These are phyloP conservation scores for Pneumocystis jirovecii DNA, from an alignment of 1,139 yeast species.

Conservation along the genomic window DNA sequence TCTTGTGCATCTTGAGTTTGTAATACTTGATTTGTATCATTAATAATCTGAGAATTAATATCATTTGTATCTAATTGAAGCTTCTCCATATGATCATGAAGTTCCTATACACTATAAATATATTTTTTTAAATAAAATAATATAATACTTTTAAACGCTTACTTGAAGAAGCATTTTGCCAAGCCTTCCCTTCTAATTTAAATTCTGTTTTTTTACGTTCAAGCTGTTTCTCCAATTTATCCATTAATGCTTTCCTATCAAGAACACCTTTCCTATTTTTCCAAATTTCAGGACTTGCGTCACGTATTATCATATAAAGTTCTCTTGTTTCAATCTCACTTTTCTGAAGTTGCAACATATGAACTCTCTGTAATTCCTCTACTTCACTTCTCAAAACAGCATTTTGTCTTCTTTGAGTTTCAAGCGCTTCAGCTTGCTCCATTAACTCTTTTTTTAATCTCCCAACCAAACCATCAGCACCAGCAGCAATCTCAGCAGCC, in stretches of 20 bases:
- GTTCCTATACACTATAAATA: constrained; percentile 44
- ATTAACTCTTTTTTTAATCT: constrained; percentile 51
- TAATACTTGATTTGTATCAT: background rate
- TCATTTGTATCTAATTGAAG: background rate
- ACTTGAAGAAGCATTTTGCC: constrained; percentile 32
- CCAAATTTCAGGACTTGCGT: constrained; percentile 22
- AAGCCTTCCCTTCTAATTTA: constrained; percentile 36
- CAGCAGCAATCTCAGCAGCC: constrained; percentile 56
- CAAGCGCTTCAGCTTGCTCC: constrained; percentile 57
- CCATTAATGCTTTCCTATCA: constrained; percentile 23
- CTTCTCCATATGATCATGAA: constrained; percentile 19
- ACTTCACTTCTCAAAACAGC: constrained; percentile 51
- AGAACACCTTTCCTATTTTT: constrained; percentile 20
- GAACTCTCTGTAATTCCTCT: constrained; percentile 51
- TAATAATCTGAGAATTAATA: background rate
- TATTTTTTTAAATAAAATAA: background rate
- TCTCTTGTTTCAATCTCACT: constrained; percentile 84
- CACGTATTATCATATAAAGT: constrained; percentile 50
- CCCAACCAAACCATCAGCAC: constrained; percentile 74
- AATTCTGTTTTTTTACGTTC: constrained; percentile 49
- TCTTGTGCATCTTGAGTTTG: background rate
- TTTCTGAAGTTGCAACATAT: constrained; percentile 63
- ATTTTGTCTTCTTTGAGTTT: constrained; percentile 52
- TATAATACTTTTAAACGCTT: background rate
- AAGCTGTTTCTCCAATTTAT: constrained; percentile 35